phyloP scores from a whole-genome alignment of 495 filamentous ascomycete genomes.

The Hypomontagnella submonticulosa region DNA sequence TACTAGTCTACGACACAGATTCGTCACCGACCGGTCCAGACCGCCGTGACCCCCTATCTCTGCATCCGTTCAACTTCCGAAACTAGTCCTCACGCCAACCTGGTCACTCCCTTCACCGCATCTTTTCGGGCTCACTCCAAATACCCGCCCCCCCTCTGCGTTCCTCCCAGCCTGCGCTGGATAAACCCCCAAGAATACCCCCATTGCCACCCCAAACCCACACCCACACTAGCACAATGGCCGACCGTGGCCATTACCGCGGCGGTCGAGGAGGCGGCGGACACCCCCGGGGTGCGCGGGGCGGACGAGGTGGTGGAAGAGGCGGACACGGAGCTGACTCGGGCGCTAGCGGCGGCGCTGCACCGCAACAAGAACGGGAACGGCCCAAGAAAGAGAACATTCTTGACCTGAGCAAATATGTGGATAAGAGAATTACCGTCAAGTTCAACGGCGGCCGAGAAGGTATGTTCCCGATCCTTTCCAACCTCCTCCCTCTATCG shows the following conservation, averaged over 20 bases:
- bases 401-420: conserved; percentile 91
- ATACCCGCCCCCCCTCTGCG: conserved; percentile 14
- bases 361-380: conserved; percentile 64
- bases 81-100: conserved; percentile 23
- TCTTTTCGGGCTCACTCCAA: conserved; percentile 28
- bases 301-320: conserved; percentile 60
- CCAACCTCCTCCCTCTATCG: neutral
- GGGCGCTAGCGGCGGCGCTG: conserved; percentile 47
- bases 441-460: conserved; percentile 97
- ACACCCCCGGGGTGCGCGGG: conserved; percentile 53
- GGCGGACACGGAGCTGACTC: conserved; percentile 49
- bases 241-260: conserved; percentile 66
- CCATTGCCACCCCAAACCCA: conserved; percentile 21
- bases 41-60: conserved; percentile 33
- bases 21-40: conserved; percentile 45
- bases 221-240: conserved; percentile 59
- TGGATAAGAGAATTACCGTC: conserved; percentile 93
- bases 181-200: neutral
- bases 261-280: conserved; percentile 56
- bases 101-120: conserved; percentile 31
- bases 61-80: conserved; percentile 41
- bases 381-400: conserved; percentile 99
- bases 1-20: conserved; percentile 38
- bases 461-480: conserved; percentile 63
- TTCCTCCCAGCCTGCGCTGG: conserved; percentile 4